Evolutionary conservation across 2,329 filamentous ascomycete species (phyloP), one percentile per base, ranked within the genome.

Genomic region (Amesomyces nigricolor): DNA sequence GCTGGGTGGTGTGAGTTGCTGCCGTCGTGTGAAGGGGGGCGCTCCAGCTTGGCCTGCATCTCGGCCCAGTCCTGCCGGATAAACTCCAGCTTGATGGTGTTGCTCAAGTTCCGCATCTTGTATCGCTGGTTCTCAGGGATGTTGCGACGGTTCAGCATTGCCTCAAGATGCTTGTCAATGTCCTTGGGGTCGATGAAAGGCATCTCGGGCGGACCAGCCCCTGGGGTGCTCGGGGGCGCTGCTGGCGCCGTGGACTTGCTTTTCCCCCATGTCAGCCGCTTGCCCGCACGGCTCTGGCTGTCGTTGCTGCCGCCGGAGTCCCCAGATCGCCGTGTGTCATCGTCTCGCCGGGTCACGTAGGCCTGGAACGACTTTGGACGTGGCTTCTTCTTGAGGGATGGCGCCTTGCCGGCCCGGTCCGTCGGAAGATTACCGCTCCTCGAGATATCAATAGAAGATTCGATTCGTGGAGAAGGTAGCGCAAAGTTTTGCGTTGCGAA

Each of bases 71-170:
- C 89, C 69, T 95, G 91, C 51, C 87, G 86, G 64, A 97, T 91
- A 65, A 99, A 95, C 67, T 97, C 91, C 68, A 91, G 89, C 73
- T 99, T 99, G 75, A 97, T 91, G 37, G 88, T 87, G 61, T 89
- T 81, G 60, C 89, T 90, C 58, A 99, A 76, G 54, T 86, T 91
- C 45, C 92, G 83, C 91, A 99, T 96, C 73, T 95, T 95, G 70
- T 92, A 90, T 53, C 92, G 81, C 77, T 96, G 91, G 61, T 96
- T 88, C 66, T 95, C 89, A 3, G 92, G 91, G 53, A 97, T 95
- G 65, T 97, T 96, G 61, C 92, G 82, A 16, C 91, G 85, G 68
- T 96, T 90, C 71, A 95, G 69, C 71, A 83, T 78, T 3, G 79
- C 81, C 64, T 86, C 81, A 47, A 83, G 76, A 59, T 83, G 79